Percentiles rank a stretch among this genome's conserved stretches.
phyloP scores from a whole-genome alignment of 2,329 filamentous ascomycete genomes.

The Botrytis pseudocinerea region DNA sequence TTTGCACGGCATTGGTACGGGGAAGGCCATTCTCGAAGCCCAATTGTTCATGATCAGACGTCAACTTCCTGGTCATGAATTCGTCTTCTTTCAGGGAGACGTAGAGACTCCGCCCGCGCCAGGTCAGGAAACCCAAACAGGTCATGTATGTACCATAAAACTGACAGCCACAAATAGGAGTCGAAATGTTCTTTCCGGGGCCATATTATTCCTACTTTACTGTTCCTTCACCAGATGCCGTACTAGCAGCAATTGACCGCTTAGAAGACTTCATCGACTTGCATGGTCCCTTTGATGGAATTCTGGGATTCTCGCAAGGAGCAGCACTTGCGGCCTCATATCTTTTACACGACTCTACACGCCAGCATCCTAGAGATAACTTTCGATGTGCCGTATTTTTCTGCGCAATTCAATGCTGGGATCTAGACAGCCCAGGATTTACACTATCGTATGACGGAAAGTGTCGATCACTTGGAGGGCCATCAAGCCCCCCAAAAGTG shows the following conservation, averaged over 20 bases:
- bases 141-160: not conserved
- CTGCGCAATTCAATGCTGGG: not conserved
- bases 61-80: not conserved
- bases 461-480: not conserved
- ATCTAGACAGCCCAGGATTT: not conserved
- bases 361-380: not conserved
- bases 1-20: not conserved
- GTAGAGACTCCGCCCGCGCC: not conserved
- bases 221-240: not conserved
- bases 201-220: not conserved
- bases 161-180: not conserved
- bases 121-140: not conserved
- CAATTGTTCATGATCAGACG: not conserved
- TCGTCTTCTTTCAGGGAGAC: not conserved
- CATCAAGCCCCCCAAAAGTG: not conserved
- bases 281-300: conserved; percentile 50
- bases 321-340: conserved; percentile 43
- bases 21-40: conserved; percentile 1
- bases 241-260: not conserved
- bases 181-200: not conserved
- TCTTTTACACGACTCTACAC: not conserved
- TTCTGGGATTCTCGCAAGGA: conserved; percentile 63
- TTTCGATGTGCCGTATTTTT: not conserved
- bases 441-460: not conserved
- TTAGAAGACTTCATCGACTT: conserved; percentile 45